Evolutionary conservation across 306 rosid genomes (phyloP), one percentile per base, ranked within the genome.

Genomic region (Casuarina equisetifolia): DNA sequence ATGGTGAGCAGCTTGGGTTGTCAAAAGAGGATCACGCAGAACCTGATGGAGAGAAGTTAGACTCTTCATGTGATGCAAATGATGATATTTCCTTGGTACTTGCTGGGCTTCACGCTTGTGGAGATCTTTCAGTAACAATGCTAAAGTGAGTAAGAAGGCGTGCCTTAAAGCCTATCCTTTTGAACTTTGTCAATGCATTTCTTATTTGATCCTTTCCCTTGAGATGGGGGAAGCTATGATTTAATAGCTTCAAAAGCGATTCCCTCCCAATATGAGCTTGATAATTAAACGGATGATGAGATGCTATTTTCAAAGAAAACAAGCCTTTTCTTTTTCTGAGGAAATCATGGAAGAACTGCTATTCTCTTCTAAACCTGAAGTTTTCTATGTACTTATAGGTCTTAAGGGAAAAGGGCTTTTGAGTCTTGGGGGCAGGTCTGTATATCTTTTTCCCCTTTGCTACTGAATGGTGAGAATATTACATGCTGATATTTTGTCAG

Each of bases 21-120:
- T 77, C 51, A 11, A 83, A 72, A 12, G 83, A 81, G 67, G 82
- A 68, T 81, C 79, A 76, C 59, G 66, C 83, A 76, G 83, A 81
- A 32, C 36, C 3, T 50, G 48, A 64, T 15, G 75, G 19, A 53
- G 71, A 59, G 81, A 64, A 52, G 20, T 54, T 49, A 69, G 80
- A 73, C 77, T 43, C 82, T 54, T 80, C 76, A 42, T 44, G 82
- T 79, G 51, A 50, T 73, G 79, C 76, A 45, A 78, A 79, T 71
- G 46, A 73, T 63, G 89, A 75, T 48, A 70, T 85, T 73, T 85
- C 92, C 54, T 72, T 84, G 74, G 92, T 92, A 80, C 93, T 94
- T 80, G 97, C 95, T 70, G 98, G 98, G 49, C 97, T 95, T 85
- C 98, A 95, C 87, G 97, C 98, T 77, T 94, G 97, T 70, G 98